phyloP scores from a whole-genome alignment of 2,329 filamentous ascomycete species.

The Kalaharituber pfeilii region DNA sequence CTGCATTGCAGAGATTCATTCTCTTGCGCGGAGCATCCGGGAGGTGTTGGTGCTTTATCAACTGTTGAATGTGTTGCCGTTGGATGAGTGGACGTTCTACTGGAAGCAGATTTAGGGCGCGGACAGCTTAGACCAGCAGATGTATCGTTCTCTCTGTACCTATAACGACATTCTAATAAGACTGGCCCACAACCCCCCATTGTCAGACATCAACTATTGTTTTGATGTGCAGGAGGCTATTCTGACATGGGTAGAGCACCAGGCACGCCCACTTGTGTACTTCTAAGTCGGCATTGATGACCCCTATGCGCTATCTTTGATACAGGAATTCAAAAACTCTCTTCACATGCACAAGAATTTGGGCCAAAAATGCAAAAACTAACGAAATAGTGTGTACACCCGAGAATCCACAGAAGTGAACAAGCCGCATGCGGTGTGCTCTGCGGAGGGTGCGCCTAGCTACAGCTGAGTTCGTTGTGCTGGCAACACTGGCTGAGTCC shows the following conservation, averaged over 20 bases:
- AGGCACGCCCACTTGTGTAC: not conserved
- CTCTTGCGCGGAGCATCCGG: not conserved
- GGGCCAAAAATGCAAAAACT: not conserved
- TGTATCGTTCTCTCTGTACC: not conserved
- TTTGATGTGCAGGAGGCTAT: not conserved
- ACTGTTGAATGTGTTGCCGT: not conserved
- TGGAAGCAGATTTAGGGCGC: not conserved
- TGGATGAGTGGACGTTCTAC: not conserved
- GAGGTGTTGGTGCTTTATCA: not conserved
- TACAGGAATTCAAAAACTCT: not conserved
- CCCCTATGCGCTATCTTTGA: not conserved
- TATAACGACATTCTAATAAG: not conserved
- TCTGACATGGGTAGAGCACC: not conserved
- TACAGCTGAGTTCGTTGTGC: not conserved
- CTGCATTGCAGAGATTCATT: not conserved
- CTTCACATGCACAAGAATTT: not conserved
- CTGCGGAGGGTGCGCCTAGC: not conserved
- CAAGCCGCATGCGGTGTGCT: not conserved
- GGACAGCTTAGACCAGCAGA: not conserved
- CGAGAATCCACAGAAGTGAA: not conserved
- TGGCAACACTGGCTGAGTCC: not conserved
- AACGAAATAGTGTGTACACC: not conserved
- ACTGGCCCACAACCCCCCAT: not conserved
- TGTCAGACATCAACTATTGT: not conserved
- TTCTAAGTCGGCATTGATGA: not conserved